Percentiles rank a stretch among this genome's conserved stretches.
phyloP scores from a whole-genome alignment of 495 filamentous ascomycete genomes.

The Bathelium albidoporum region DNA sequence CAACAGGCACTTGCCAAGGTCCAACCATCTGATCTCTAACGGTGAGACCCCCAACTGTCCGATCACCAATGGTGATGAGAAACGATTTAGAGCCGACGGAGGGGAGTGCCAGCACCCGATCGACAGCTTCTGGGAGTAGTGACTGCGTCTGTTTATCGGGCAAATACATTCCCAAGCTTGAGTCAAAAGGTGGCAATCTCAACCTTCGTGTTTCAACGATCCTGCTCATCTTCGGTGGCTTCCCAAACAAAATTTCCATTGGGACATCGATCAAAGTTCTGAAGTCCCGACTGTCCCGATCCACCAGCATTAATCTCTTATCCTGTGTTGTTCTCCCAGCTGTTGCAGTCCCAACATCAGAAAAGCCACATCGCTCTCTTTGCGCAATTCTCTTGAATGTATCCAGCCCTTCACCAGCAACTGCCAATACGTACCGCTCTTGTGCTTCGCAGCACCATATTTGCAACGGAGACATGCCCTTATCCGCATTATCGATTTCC shows the following conservation, averaged over 20 bases:
- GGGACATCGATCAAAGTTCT: conserved; percentile 81
- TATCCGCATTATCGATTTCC: conserved; percentile 81
- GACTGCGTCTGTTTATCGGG: conserved; percentile 53
- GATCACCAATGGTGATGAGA: conserved; percentile 91
- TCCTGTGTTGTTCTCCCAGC: conserved; percentile 50
- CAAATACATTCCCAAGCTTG: conserved; percentile 50
- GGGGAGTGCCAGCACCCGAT: conserved; percentile 72
- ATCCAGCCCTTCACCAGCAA: conserved; percentile 68
- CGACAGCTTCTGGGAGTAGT: conserved; percentile 61
- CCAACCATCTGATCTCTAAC: conserved; percentile 93
- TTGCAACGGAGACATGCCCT: conserved; percentile 84
- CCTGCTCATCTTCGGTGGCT: conserved; percentile 72
- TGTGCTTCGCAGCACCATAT: conserved; percentile 98
- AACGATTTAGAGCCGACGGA: conserved; percentile 92
- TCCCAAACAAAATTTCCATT: conserved; percentile 85
- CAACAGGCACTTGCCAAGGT: conserved; percentile 89
- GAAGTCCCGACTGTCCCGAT: conserved; percentile 67
- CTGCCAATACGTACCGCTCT: conserved; percentile 82
- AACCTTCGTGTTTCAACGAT: conserved; percentile 66
- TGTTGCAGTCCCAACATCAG: conserved; percentile 73
- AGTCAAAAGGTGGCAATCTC: conserved; percentile 61
- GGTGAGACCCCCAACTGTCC: conserved; percentile 81
- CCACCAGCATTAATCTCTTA: conserved; percentile 66
- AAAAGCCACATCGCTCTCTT: conserved; percentile 87
- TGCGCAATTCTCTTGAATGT: conserved; percentile 73